Evolutionary conservation across 495 filamentous ascomycete species (phyloP), one percentile per base, ranked within the genome.

Genomic region (Talaromyces stipitatus): DNA sequence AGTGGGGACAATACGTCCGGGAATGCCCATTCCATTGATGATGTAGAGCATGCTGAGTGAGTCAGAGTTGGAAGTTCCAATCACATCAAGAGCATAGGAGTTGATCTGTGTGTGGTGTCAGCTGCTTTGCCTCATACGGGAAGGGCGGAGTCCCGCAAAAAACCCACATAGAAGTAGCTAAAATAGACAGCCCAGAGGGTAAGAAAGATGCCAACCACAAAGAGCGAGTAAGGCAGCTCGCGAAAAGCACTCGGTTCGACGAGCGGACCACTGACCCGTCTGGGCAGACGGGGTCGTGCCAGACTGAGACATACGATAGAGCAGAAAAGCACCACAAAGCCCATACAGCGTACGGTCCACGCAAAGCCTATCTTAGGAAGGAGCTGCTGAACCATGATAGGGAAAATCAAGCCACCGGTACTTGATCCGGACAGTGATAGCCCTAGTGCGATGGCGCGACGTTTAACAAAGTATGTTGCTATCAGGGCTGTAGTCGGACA

Each of bases 351-450:
- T 23, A 70, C 55, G 6, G 72, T 70, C 72, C 73, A 76, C 3
- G 61, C 36, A 22, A 65, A 63, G 4, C 63, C 58, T 22, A 89
- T 72, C 2, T 59, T 67, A 0, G 87, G 86, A 10, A 91, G 62
- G 27, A 96, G 72, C 50, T 82, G 78, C 62, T 85, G 78, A 12
- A 88, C 83, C 46, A 96, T 82, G 30, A 81, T 75, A 0, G 89
- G 87, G 61, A 91, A 91, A 1, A 96, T 67, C 23, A 95, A 65
- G 2, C 91, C 90, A 4, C 92, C 91, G 1, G 85, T 86, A 1
- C 84, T 86, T 26, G 77, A 82, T 0, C 92, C 92, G 12, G 76
- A 79, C 0, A 88, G 85, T 0, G 73, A 76, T 20, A 90, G 68
- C 0, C 84, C 88, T 27, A 94, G 76, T 0, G 88, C 91, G 24